These are phyloP conservation scores for Lentinula boryana DNA, from an alignment of 768 basidiomycete species.

Conservation along the genomic window DNA sequence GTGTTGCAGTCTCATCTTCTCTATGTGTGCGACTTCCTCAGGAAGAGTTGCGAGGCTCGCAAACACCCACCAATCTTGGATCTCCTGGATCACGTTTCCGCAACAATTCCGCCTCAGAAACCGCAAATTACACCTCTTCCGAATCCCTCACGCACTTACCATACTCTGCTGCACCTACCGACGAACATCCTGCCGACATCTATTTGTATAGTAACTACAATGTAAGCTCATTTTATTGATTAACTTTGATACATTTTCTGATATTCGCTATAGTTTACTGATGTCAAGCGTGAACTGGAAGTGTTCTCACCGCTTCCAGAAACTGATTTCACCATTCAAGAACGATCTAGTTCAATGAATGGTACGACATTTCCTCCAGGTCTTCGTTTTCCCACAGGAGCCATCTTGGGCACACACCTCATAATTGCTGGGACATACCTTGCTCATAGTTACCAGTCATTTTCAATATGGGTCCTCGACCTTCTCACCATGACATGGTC, in stretches of 20 bases:
- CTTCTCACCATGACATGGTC: slow-evolving; percentile 79
- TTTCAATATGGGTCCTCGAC: slow-evolving; percentile 95
- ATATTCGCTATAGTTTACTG: slow-evolving; percentile 60
- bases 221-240: slow-evolving; percentile 35
- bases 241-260: not conserved
- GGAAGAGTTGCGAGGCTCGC: slow-evolving; percentile 43
- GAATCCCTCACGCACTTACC: slow-evolving; percentile 66
- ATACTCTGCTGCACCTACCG: slow-evolving; percentile 66
- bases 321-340: slow-evolving; percentile 70
- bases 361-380: slow-evolving; percentile 87
- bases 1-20: slow-evolving; percentile 77
- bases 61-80: slow-evolving; percentile 38
- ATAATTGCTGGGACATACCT: slow-evolving; percentile 96
- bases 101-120: slow-evolving; percentile 19
- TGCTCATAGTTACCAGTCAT: slow-evolving; percentile 89
- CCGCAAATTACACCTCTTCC: slow-evolving; percentile 47
- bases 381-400: slow-evolving; percentile 92
- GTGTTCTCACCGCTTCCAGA: slow-evolving; percentile 79
- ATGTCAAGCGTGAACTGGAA: slow-evolving; percentile 93
- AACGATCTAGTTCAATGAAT: slow-evolving; percentile 76
- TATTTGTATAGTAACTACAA: slow-evolving; percentile 96
- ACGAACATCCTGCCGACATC: slow-evolving; percentile 79
- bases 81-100: slow-evolving; percentile 57
- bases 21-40: slow-evolving; percentile 64
- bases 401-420: slow-evolving; percentile 84